Conservation (phyloP, 768 basidiomycete species). For the Podaxis sp. region DNA sequence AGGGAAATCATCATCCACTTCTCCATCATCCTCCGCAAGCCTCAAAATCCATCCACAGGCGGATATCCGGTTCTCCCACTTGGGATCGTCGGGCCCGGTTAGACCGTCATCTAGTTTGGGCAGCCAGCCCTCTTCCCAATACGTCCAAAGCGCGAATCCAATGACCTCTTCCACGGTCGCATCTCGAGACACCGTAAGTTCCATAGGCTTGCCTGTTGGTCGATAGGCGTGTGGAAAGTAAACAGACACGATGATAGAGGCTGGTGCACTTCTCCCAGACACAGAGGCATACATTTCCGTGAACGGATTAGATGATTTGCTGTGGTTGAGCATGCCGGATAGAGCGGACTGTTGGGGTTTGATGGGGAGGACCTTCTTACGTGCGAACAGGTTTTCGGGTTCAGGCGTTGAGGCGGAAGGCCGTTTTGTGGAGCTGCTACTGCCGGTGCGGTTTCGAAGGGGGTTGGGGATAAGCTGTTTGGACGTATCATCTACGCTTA, state of each 20-base stretch:
- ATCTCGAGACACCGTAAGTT: slow-evolving; percentile 77
- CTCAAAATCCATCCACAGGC: slow-evolving; percentile 90
- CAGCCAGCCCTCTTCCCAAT: slow-evolving; percentile 84
- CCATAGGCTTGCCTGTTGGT: slow-evolving; percentile 59
- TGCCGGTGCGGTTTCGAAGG: slow-evolving; percentile 19
- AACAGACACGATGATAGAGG: slow-evolving; percentile 62
- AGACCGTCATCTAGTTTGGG: slow-evolving; percentile 73
- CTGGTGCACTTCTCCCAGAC: slow-evolving; percentile 67
- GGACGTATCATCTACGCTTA: slow-evolving; percentile 14
- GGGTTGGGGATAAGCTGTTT: slow-evolving; percentile 20
- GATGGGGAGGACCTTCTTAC: slow-evolving; percentile 41
- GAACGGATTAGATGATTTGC: slow-evolving; percentile 77
- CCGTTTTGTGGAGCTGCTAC: slow-evolving; percentile 10
- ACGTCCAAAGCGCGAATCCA: slow-evolving; percentile 88
- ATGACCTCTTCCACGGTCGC: slow-evolving; percentile 95
- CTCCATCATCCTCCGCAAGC: slow-evolving; percentile 95
- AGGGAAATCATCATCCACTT: slow-evolving; percentile 98
- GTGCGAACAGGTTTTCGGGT: slow-evolving; percentile 39
- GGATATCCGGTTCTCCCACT: slow-evolving; percentile 52
- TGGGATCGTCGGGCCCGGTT: slow-evolving; percentile 56
- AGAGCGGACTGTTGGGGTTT: slow-evolving; percentile 57
- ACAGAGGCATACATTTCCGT: slow-evolving; percentile 83
- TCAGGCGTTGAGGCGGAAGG: slow-evolving; percentile 12
- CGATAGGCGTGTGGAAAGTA: slow-evolving; percentile 80
- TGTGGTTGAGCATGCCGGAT: slow-evolving; percentile 68